Percentiles rank a stretch among this genome's conserved stretches.
phyloP scores from a whole-genome alignment of 2,329 filamentous ascomycete species.

The Colletotrichum tamarilloi region DNA sequence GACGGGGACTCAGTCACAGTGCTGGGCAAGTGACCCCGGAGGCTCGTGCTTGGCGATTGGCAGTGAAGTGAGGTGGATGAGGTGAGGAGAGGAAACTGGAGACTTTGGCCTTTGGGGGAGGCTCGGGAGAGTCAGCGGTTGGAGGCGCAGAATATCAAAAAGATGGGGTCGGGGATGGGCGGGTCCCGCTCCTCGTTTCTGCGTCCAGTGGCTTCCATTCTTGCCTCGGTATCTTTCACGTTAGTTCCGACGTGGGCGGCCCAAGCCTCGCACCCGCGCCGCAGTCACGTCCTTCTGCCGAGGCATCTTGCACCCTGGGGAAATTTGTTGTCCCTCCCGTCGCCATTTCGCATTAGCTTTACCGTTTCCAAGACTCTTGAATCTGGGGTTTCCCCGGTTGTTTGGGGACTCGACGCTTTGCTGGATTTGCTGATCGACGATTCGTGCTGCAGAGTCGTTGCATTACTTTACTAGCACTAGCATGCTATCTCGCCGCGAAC shows the following conservation, averaged over 20 bases:
- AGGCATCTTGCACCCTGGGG: slow-evolving; percentile 15
- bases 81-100: neutral
- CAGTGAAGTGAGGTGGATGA: neutral
- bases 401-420: neutral
- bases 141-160: slow-evolving; percentile 18
- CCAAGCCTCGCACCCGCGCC: neutral
- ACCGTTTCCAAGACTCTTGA: neutral
- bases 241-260: neutral
- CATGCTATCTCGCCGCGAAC: neutral
- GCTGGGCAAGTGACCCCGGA: slow-evolving; percentile 15
- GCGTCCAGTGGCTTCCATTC: neutral
- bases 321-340: neutral
- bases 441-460: neutral
- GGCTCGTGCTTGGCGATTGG: slow-evolving; percentile 23
- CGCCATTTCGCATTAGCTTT: neutral
- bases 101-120: neutral
- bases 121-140: neutral
- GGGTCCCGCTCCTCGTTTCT: neutral
- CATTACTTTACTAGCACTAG: neutral
- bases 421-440: neutral
- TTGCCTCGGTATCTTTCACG: slow-evolving; percentile 24
- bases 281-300: neutral
- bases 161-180: slow-evolving; percentile 20
- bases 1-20: slow-evolving; percentile 10
- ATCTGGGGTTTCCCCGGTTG: neutral